Evolutionary conservation across 2,329 filamentous ascomycete species (phyloP).

Genomic region (Sphaerulina vaccinii): DNA sequence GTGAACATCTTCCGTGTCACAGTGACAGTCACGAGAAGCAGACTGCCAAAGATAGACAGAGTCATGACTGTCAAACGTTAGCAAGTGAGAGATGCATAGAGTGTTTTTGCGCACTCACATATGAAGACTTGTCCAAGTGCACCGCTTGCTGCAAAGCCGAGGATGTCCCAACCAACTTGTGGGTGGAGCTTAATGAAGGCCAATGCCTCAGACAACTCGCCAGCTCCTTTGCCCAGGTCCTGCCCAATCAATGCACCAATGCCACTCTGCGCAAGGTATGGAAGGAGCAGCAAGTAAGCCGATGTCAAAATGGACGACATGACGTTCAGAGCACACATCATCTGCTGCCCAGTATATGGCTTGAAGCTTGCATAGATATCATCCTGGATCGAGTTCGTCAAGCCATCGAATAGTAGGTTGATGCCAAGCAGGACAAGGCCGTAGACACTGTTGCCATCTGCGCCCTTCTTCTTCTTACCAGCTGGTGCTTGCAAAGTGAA

Average conservation of each 20-base stretch:
- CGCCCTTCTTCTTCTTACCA: constrained; percentile 41
- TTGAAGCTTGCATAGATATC: constrained; percentile 79
- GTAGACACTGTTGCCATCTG: constrained; percentile 63
- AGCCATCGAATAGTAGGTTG: constrained; percentile 90
- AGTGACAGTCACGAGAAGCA: constrained; percentile 91
- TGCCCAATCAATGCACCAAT: constrained; percentile 46
- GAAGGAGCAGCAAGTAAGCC: constrained; percentile 72
- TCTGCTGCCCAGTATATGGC: constrained; percentile 86
- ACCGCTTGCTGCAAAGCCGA: constrained; percentile 86
- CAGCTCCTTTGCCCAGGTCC: constrained; percentile 52
- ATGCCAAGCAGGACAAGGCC: constrained; percentile 80
- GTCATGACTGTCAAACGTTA: constrained; percentile 50
- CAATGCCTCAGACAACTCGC: constrained; percentile 76
- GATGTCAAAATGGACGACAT: constrained; percentile 77
- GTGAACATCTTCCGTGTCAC: constrained; percentile 99
- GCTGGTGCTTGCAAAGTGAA: constrained; percentile 77
- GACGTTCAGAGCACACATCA: constrained; percentile 98
- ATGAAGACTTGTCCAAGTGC: constrained; percentile 96
- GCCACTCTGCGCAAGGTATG: constrained; percentile 68
- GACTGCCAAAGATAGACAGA: constrained; percentile 83
- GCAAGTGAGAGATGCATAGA: not conserved
- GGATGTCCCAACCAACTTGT: constrained; percentile 77
- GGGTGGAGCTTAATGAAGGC: constrained; percentile 79
- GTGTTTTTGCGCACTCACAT: constrained; percentile 46
- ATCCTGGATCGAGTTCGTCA: constrained; percentile 96